Percentiles rank a stretch among this genome's conserved stretches.
Conservation (phyloP, 179 eudicot species). For the Monotropa hypopitys region DNA sequence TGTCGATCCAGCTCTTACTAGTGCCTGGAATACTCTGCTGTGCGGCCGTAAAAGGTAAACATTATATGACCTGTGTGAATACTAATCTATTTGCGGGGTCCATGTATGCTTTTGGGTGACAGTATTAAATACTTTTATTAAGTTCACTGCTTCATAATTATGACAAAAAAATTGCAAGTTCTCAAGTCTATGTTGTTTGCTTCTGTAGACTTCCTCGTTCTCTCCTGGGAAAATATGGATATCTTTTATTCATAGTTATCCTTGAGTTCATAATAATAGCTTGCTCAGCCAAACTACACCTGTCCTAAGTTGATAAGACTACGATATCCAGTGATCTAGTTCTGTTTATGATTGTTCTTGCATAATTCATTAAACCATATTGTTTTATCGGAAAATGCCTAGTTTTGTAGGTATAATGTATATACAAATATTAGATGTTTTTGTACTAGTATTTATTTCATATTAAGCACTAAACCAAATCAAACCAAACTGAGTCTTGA, state of each 20-base stretch:
- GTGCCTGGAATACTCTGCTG: constrained; percentile 97
- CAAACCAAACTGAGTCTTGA: no score
- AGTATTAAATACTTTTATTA: not conserved
- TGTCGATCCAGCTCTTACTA: constrained; percentile 98
- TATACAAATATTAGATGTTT: not conserved
- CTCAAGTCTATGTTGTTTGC: not conserved
- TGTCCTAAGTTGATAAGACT: not conserved
- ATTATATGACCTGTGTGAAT: not conserved
- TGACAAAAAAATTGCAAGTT: not conserved
- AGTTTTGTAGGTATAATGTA: not conserved
- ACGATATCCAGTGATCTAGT: not conserved
- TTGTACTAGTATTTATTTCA: no score
- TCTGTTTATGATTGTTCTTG: not conserved
- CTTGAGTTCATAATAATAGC: not conserved
- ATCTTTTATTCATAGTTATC: not conserved
- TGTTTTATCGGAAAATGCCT: not conserved
- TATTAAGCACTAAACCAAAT: not conserved
- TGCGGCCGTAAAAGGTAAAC: constrained; percentile 88
- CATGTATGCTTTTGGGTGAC: not conserved
- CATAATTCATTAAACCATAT: not conserved
- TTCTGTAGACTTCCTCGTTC: not conserved
- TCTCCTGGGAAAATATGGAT: not conserved
- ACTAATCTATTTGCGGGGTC: not conserved
- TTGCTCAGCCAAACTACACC: not conserved
- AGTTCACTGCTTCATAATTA: not conserved